Conservation (phyloP, 371 early-diverging fungal genomes). For the Lichtheimia corymbifera region DNA sequence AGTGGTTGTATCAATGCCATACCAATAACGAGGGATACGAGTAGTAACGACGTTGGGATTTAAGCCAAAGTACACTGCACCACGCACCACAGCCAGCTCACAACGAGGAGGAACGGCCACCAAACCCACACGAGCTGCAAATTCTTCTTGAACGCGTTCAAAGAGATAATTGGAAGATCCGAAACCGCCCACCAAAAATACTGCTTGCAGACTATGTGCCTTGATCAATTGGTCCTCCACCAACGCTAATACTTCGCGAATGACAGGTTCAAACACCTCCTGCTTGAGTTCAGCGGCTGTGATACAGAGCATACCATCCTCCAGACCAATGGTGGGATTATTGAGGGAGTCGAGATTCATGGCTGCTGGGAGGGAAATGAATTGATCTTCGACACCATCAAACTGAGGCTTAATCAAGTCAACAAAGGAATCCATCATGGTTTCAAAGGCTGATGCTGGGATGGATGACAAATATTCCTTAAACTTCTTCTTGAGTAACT, state of each 20-base stretch:
- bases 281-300: conserved; percentile 45
- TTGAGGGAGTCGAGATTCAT: conserved; percentile 44
- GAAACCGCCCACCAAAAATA: conserved; percentile 63
- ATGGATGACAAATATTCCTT: conserved; percentile 47
- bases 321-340: conserved; percentile 51
- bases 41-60: conserved; percentile 49
- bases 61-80: conserved; percentile 53
- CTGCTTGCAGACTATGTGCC: conserved; percentile 38
- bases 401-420: conserved; percentile 55
- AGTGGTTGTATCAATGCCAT: conserved; percentile 57
- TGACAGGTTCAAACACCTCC: conserved; percentile 49
- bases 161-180: conserved; percentile 59
- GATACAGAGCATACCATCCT: conserved; percentile 50
- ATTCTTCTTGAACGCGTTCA: conserved; percentile 42
- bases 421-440: conserved; percentile 55
- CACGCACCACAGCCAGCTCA: conserved; percentile 48
- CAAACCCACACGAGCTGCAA: conserved; percentile 36
- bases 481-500: conserved; percentile 47
- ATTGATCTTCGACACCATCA: conserved; percentile 55
- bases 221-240: conserved; percentile 44
- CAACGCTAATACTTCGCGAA: conserved; percentile 38
- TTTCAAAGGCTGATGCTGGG: conserved; percentile 53
- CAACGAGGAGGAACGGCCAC: conserved; percentile 52
- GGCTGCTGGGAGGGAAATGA: conserved; percentile 46
- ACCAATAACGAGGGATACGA: conserved; percentile 56